Percentiles rank a stretch among this genome's conserved stretches.
Conservation (phyloP, 495 filamentous ascomycete genomes). For the Neurospora tetraspora region DNA sequence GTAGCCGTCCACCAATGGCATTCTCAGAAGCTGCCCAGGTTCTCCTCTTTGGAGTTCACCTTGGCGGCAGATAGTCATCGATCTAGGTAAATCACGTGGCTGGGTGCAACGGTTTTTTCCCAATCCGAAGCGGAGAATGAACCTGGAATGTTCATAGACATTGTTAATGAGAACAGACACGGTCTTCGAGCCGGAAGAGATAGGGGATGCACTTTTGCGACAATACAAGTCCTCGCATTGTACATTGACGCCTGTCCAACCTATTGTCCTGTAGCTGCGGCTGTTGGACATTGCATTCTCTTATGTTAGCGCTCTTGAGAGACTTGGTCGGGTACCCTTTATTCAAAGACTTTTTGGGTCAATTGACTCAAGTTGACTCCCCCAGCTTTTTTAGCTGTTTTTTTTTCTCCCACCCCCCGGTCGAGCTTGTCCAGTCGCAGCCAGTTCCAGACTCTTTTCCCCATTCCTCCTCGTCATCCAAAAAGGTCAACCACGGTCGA, state of each 20-base stretch:
- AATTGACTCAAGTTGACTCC: not conserved
- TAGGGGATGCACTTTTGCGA: constrained; percentile 7
- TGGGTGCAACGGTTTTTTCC: constrained; percentile 7
- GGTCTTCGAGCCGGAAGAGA: constrained; percentile 5
- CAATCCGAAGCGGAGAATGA: not conserved
- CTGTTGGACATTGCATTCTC: not conserved
- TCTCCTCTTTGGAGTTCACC: not conserved
- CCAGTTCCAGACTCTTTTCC: not conserved
- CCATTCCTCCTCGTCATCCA: not conserved
- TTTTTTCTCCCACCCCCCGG: not conserved
- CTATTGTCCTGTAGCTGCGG: not conserved
- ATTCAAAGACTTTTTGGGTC: not conserved
- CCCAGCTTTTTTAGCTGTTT: not conserved
- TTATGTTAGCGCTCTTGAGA: not conserved
- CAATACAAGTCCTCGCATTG: constrained; percentile 15
- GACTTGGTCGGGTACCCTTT: not conserved
- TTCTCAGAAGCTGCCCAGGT: not conserved
- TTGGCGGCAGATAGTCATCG: not conserved
- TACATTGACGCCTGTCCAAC: constrained; percentile 21
- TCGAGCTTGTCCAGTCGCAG: not conserved
- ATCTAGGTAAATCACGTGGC: constrained; percentile 18
- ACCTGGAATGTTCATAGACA: not conserved
- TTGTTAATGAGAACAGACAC: constrained; percentile 2
- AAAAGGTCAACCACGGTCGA: not conserved
- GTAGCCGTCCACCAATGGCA: not conserved